Evolutionary conservation across 2,329 filamentous ascomycete genomes (phyloP).

Genomic region (Alternaria arbusti): DNA sequence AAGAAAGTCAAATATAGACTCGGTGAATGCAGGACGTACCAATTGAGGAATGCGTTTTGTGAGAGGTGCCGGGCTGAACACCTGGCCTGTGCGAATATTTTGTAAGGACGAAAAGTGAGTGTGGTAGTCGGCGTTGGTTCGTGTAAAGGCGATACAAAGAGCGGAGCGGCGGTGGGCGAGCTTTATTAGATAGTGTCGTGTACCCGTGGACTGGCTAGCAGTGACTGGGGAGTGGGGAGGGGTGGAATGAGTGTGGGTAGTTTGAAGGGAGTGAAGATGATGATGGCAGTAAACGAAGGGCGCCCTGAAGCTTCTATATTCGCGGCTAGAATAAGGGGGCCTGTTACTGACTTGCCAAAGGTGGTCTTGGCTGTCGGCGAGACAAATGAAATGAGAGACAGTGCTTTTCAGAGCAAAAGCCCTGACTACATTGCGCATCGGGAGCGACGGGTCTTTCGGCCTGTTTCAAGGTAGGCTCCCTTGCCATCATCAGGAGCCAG

Average conservation of each 20-base stretch:
- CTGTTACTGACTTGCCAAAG: conserved; percentile 36
- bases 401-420: conserved; percentile 45
- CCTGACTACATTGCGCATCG: conserved; percentile 49
- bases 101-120: conserved; percentile 20
- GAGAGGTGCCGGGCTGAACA: conserved; percentile 29
- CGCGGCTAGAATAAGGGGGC: conserved; percentile 35
- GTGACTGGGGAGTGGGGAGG: conserved; percentile 24
- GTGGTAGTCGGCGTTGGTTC: conserved; percentile 23
- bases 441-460: conserved; percentile 46
- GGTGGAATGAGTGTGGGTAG: conserved; percentile 33
- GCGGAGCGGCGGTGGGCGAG: conserved; percentile 16
- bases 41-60: conserved; percentile 24
- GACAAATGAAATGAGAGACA: conserved; percentile 50
- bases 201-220: conserved; percentile 40
- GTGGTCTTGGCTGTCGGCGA: conserved; percentile 45
- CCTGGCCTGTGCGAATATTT: conserved; percentile 23
- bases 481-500: conserved; percentile 34
- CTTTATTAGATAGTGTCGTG: conserved; percentile 38
- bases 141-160: conserved; percentile 12
- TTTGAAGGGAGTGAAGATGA: conserved; percentile 35
- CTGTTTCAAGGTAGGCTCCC: conserved; percentile 46
- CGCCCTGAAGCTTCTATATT: conserved; percentile 42
- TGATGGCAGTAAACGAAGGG: conserved; percentile 31
- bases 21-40: conserved; percentile 24
- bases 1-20: conserved; percentile 14